These are phyloP conservation scores for Colletotrichum eremochloae DNA, from an alignment of 2,329 filamentous ascomycete genomes.

Conservation along the genomic window DNA sequence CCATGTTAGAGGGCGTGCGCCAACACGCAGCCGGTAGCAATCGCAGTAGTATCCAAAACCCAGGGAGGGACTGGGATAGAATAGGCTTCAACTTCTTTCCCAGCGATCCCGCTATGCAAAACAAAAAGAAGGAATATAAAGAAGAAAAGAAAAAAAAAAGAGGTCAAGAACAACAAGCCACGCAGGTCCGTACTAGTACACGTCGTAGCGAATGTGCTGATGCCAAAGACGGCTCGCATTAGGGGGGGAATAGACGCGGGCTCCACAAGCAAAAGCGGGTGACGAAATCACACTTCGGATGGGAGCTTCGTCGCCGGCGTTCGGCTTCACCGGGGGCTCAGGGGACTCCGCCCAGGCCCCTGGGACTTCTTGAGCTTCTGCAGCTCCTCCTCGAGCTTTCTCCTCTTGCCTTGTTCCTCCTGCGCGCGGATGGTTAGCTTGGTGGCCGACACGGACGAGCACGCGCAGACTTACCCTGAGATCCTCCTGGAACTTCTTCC, in stretches of 20 bases:
- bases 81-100: not conserved
- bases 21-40: not conserved
- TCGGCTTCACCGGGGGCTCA: constrained; percentile 54
- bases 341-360: constrained; percentile 58
- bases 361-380: constrained; percentile 57
- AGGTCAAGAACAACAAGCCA: not conserved
- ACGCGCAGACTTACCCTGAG: constrained; percentile 57
- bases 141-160: constrained; percentile 1
- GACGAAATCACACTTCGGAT: not conserved
- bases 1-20: not conserved
- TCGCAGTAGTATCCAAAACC: constrained; percentile 22
- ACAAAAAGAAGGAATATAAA: not conserved
- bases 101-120: constrained; percentile 37
- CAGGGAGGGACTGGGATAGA: not conserved
- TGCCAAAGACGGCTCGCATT: not conserved
- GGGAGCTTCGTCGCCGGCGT: not conserved
- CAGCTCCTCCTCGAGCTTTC: constrained; percentile 66
- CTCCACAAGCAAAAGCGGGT: not conserved
- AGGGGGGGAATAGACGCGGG: not conserved
- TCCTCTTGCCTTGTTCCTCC: constrained; percentile 63
- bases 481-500: constrained; percentile 69
- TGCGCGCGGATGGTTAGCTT: constrained; percentile 51
- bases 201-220: not conserved
- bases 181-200: constrained; percentile 5
- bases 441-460: not conserved